Conservation (phyloP, 2,329 filamentous ascomycete genomes). For the Parasarocladium wereldwijsianum region DNA sequence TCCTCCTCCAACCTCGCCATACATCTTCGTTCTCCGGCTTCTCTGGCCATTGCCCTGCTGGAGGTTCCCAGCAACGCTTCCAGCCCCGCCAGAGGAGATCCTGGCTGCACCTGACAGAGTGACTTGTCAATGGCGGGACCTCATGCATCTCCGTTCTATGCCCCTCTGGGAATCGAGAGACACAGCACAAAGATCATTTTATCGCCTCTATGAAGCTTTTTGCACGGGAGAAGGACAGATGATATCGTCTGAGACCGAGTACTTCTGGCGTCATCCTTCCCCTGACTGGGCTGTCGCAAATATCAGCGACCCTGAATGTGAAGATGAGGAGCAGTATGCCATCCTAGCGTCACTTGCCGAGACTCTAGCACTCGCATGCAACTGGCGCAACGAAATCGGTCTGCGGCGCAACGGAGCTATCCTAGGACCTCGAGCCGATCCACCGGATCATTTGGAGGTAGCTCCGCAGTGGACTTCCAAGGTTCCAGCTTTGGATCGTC, state of each 20-base stretch:
- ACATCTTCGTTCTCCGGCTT: conserved; percentile 6
- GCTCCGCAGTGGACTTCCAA: conserved; percentile 5
- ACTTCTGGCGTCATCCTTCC: conserved; percentile 11
- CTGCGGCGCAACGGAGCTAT: conserved; percentile 6
- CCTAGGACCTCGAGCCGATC: conserved; percentile 3
- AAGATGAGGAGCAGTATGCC: conserved; percentile 10
- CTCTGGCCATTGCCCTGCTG: conserved; percentile 8
- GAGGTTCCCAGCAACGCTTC: conserved; percentile 5
- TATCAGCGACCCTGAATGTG: conserved; percentile 9
- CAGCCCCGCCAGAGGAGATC: conserved; percentile 6
- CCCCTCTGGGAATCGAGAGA: conserved; percentile 10
- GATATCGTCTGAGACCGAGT: conserved; percentile 12
- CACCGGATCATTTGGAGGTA: conserved; percentile 1
- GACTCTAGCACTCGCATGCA: conserved; percentile 9
- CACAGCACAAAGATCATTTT: conserved; percentile 11
- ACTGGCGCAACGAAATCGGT: conserved; percentile 10
- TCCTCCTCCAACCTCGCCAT: too few relatives aligned
- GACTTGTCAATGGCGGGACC: conserved; percentile 4
- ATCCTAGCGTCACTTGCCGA: conserved; percentile 11
- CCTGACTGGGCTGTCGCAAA: conserved; percentile 9
- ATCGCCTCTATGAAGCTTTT: conserved; percentile 14
- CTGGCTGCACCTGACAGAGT: conserved; percentile 6
- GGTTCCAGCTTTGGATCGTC: conserved; percentile 3
- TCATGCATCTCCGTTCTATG: conserved; percentile 6
- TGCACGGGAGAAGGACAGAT: conserved; percentile 10